Percentiles rank a stretch among this genome's conserved stretches.
Evolutionary conservation across 768 basidiomycete species (phyloP).

Genomic region (Antrodiella citrinella): DNA sequence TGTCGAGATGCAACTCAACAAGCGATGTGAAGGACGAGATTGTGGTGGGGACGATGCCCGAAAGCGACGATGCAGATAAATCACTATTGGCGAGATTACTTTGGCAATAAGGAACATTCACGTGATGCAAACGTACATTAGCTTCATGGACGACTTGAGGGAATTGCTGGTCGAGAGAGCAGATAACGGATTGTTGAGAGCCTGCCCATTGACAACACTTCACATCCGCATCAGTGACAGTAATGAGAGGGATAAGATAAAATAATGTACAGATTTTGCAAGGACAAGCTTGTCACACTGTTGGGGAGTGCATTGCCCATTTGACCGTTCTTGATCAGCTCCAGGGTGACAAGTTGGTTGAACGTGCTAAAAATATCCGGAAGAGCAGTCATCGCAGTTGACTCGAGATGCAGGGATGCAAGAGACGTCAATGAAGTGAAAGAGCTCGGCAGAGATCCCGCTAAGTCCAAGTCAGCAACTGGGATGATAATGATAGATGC

Average conservation of each 20-base stretch:
- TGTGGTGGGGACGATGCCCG: conserved; percentile 26
- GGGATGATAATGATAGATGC: neutral
- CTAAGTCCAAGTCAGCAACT: conserved; percentile 16
- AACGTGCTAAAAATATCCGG: conserved; percentile 27
- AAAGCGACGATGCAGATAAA: conserved; percentile 32
- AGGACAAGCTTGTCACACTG: conserved; percentile 23
- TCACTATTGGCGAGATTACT: conserved; percentile 22
- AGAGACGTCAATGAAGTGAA: conserved; percentile 31
- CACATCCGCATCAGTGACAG: too few species aligned
- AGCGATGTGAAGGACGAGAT: conserved; percentile 28
- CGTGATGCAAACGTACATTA: conserved; percentile 30
- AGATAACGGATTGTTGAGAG: conserved; percentile 25
- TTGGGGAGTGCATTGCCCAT: conserved; percentile 32
- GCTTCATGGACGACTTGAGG: conserved; percentile 25
- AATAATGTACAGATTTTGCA: conserved; percentile 36
- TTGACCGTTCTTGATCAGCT: conserved; percentile 33
- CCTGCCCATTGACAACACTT: conserved; percentile 31
- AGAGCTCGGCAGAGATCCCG: conserved; percentile 32
- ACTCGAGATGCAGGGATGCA: conserved; percentile 29
- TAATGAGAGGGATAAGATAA: too few species aligned
- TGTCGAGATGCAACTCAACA: conserved; percentile 30
- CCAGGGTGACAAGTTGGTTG: conserved; percentile 29
- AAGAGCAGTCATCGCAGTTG: conserved; percentile 30
- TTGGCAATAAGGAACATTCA: too few species aligned
- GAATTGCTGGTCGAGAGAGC: conserved; percentile 24